Conservation (phyloP, 495 filamentous ascomycete genomes). For the Podospora sp. region DNA sequence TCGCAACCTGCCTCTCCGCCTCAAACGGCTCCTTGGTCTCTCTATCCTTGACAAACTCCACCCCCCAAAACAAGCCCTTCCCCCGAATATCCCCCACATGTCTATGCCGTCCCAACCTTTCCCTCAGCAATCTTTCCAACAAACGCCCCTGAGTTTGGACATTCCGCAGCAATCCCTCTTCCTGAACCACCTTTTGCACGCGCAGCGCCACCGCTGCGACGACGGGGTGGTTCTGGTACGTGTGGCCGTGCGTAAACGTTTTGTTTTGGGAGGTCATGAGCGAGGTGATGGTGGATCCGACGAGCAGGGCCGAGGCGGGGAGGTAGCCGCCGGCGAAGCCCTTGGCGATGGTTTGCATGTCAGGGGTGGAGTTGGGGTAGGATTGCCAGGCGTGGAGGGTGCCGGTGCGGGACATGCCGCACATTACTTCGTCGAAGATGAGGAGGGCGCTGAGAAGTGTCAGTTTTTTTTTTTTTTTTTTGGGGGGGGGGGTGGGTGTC, state of each 20-base stretch:
- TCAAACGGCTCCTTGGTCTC: slow-evolving; percentile 55
- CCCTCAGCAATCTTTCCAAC: slow-evolving; percentile 47
- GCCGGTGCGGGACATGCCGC: slow-evolving; percentile 67
- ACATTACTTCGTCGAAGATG: slow-evolving; percentile 78
- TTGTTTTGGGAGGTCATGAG: slow-evolving; percentile 63
- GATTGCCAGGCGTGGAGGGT: slow-evolving; percentile 66
- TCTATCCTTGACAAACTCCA: slow-evolving; percentile 60
- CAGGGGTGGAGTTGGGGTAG: slow-evolving; percentile 54
- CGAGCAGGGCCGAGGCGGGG: slow-evolving; percentile 31
- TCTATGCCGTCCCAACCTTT: slow-evolving; percentile 47
- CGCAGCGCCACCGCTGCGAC: slow-evolving; percentile 57
- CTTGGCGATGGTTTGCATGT: slow-evolving; percentile 69
- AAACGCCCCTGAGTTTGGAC: slow-evolving; percentile 50
- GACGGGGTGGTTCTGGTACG: slow-evolving; percentile 62
- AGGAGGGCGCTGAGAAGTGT: slow-evolving; percentile 53
- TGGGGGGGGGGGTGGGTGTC: too few species aligned
- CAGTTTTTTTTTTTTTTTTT: too few species aligned
- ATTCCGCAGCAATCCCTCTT: slow-evolving; percentile 54
- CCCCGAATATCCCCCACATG: slow-evolving; percentile 67
- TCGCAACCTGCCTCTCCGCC: slow-evolving; percentile 39
- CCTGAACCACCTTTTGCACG: slow-evolving; percentile 56
- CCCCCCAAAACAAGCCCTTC: slow-evolving; percentile 62
- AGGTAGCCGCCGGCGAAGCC: slow-evolving; percentile 60
- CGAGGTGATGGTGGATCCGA: slow-evolving; percentile 17
- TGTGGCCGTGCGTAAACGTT: slow-evolving; percentile 57